Conservation (phyloP, 2,329 filamentous ascomycete genomes). For the Ceratocystis papillata region DNA sequence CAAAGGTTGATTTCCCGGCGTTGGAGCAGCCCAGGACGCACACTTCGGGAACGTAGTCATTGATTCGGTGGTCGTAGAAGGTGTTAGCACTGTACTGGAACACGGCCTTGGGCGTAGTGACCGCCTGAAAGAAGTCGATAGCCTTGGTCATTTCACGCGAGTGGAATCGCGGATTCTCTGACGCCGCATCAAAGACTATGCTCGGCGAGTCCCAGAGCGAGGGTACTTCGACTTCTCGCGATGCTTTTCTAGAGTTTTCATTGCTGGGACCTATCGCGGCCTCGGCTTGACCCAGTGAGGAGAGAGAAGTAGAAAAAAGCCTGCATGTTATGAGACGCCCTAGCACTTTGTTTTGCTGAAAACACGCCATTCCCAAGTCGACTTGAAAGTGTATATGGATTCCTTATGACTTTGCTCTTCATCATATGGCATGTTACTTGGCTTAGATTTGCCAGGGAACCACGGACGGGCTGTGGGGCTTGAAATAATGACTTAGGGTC, state of each 20-base stretch:
- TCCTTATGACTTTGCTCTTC: neutral
- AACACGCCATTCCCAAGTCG: neutral
- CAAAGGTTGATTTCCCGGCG: conserved; percentile 78
- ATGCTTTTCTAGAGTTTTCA: neutral
- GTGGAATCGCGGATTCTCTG: conserved; percentile 7
- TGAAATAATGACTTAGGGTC: neutral
- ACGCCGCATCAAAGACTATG: conserved; percentile 14
- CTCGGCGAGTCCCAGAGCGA: conserved; percentile 19
- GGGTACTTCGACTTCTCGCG: neutral
- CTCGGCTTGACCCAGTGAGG: neutral
- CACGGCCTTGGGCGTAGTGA: conserved; percentile 24
- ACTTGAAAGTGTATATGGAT: neutral
- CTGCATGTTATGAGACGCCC: neutral
- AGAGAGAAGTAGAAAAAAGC: conserved; percentile 2
- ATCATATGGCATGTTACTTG: neutral
- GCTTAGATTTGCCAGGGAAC: neutral
- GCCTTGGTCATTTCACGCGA: conserved; percentile 16
- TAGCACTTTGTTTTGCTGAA: neutral
- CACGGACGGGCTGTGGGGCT: neutral
- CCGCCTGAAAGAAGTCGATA: conserved; percentile 17
- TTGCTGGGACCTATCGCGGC: neutral
- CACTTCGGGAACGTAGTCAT: conserved; percentile 48
- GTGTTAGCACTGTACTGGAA: conserved; percentile 43
- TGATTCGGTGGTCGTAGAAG: conserved; percentile 41
- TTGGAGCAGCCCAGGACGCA: conserved; percentile 80